phyloP scores from a whole-genome alignment of 1,284 basidiomycete genomes.

The Tylopilus sp. region DNA sequence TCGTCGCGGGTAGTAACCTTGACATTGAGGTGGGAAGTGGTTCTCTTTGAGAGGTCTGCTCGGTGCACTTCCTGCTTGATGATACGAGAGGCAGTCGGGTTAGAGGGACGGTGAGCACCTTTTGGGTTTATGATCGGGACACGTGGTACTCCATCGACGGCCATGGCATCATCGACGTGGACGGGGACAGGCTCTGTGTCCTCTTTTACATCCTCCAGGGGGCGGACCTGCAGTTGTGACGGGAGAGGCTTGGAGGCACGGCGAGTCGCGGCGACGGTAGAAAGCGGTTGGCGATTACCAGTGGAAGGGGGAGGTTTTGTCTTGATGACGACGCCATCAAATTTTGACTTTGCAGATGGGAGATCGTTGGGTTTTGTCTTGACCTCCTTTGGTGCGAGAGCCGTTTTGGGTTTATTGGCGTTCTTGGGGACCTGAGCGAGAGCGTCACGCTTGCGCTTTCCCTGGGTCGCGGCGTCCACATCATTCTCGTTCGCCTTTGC shows the following conservation, averaged over 20 bases:
- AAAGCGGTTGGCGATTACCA: conserved; percentile 50
- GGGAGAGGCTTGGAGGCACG: conserved; percentile 36
- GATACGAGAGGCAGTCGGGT: conserved; percentile 20
- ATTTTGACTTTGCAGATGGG: conserved; percentile 51
- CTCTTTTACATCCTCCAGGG: conserved; percentile 50
- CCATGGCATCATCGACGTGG: conserved; percentile 67
- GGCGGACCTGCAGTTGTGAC: conserved; percentile 32
- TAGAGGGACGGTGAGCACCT: conserved; percentile 21
- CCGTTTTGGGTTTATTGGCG: conserved; percentile 57
- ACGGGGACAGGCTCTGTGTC: conserved; percentile 34
- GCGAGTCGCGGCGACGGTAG: conserved; percentile 49
- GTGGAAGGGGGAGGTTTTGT: conserved; percentile 50
- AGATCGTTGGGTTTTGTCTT: conserved; percentile 61
- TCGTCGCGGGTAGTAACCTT: conserved; percentile 52
- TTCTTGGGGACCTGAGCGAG: conserved; percentile 73
- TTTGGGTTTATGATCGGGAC: conserved; percentile 11
- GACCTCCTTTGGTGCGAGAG: conserved; percentile 37
- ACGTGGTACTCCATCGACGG: conserved; percentile 54
- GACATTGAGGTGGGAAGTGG: conserved; percentile 37
- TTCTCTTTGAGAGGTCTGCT: conserved; percentile 40
- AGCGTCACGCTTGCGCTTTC: conserved; percentile 81
- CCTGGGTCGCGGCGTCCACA: conserved; percentile 52
- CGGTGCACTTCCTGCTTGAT: conserved; percentile 43
- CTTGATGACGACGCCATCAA: conserved; percentile 67
- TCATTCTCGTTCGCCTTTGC: conserved; percentile 61